phyloP scores from a whole-genome alignment of 129 eudicot genomes.

The Lactuca sativa region DNA sequence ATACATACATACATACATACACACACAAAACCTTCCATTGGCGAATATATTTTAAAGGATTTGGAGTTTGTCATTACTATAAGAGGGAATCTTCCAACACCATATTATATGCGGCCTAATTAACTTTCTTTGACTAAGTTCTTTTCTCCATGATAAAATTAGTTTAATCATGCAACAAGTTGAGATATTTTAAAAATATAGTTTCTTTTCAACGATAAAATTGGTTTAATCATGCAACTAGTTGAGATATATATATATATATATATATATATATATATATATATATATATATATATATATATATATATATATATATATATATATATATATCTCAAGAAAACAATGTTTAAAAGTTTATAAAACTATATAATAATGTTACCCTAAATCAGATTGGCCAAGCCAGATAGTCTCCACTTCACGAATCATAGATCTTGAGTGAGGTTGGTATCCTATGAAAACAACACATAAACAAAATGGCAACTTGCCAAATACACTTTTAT shows the following conservation, averaged over 20 bases:
- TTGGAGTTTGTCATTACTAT: constrained; percentile 33
- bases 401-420: constrained; percentile 31
- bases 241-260: neutral
- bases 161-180: constrained; percentile 19
- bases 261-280: neutral
- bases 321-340: constrained; percentile 4
- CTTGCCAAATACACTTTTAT: constrained; percentile 25
- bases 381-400: constrained; percentile 35
- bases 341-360: constrained; percentile 12
- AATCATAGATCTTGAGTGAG: constrained; percentile 32
- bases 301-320: constrained; percentile 5
- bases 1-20: neutral
- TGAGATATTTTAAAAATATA: constrained; percentile 13
- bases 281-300: constrained; percentile 10
- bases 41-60: constrained; percentile 18
- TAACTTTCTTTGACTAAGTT: constrained; percentile 25
- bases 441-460: constrained; percentile 28
- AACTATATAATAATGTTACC: constrained; percentile 16
- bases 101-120: constrained; percentile 16
- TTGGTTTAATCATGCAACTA: too few species aligned
- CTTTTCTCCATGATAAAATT: constrained; percentile 16
- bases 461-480: constrained; percentile 20
- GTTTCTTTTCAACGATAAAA: too few species aligned
- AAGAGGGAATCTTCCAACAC: constrained; percentile 30
- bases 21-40: constrained; percentile 20